These are phyloP conservation scores for Lyophyllum shimeji DNA, from an alignment of 768 basidiomycete genomes.

Conservation along the genomic window DNA sequence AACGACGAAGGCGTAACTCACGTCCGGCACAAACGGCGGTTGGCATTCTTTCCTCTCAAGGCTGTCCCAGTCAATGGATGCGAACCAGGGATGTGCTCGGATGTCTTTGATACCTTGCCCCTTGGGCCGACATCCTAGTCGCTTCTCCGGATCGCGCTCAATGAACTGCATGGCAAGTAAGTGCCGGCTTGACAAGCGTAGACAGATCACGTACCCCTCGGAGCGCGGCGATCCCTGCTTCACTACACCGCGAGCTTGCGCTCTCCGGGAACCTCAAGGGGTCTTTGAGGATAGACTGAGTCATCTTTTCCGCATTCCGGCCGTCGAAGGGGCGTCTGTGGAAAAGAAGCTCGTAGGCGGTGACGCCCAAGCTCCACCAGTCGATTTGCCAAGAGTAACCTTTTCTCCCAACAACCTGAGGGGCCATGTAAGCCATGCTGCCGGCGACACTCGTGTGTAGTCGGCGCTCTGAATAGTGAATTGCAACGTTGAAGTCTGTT, in stretches of 20 bases:
- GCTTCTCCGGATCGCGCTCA: constrained; percentile 73
- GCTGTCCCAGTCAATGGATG: constrained; percentile 74
- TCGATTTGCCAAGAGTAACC: constrained; percentile 94
- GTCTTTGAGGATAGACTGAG: constrained; percentile 81
- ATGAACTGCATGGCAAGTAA: constrained; percentile 58
- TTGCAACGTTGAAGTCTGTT: constrained; percentile 99
- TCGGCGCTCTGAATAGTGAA: constrained; percentile 91
- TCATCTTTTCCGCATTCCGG: constrained; percentile 85
- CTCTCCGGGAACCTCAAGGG: constrained; percentile 76
- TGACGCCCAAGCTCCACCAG: constrained; percentile 95
- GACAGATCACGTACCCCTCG: constrained; percentile 52
- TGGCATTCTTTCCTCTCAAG: constrained; percentile 67
- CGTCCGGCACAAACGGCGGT: constrained; percentile 91
- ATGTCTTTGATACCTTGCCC: constrained; percentile 77
- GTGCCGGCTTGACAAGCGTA: constrained; percentile 10
- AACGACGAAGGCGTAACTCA: constrained; percentile 41
- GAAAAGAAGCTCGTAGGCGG: constrained; percentile 88
- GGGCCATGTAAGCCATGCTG: constrained; percentile 99
- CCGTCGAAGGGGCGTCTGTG: constrained; percentile 87
- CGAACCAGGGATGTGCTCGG: constrained; percentile 84
- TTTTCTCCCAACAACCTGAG: constrained; percentile 87
- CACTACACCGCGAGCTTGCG: constrained; percentile 57
- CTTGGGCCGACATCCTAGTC: constrained; percentile 78
- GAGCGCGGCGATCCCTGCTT: constrained; percentile 65
- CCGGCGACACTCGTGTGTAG: constrained; percentile 93